A percentile compares a stretch with the other conserved stretches of the same genome.
Evolutionary conservation across 169 alveolate species (phyloP).

Genomic region (Plasmodium adleri): DNA sequence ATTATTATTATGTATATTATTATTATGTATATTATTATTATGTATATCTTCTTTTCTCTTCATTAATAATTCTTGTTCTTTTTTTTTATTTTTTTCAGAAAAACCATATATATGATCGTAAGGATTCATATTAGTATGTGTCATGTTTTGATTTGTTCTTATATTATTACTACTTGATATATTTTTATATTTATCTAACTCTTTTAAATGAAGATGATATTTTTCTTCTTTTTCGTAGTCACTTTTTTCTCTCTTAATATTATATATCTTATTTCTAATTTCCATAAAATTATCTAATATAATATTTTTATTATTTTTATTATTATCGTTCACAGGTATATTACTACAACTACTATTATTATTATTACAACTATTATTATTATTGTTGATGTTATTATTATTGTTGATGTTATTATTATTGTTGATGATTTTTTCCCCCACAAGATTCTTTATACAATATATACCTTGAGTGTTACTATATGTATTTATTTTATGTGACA

Average conservation of each 20-base stretch:
- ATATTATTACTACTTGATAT: conserved; percentile 7
- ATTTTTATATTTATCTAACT: conserved; percentile 33
- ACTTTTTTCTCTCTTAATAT: conserved; percentile 54
- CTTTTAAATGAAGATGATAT: conserved; percentile 12
- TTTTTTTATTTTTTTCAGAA: conserved; percentile 19
- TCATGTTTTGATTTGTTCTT: conserved; percentile 4
- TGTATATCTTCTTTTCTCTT: background rate
- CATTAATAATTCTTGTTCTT: conserved; percentile 6
- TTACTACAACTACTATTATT: background rate
- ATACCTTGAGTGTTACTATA: background rate
- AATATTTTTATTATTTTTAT: background rate
- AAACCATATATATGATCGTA: background rate
- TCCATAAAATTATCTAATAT: conserved; percentile 1
- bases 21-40: too few relatives aligned
- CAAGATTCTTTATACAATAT: background rate
- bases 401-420: background rate
- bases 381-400: background rate
- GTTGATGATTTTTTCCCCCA: background rate
- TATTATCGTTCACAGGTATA: background rate
- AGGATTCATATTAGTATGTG: background rate
- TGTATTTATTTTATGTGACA: background rate
- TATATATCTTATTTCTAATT: conserved; percentile 26
- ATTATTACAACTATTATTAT: background rate
- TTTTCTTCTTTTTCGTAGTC: conserved; percentile 48
- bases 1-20: background rate